Conservation (phyloP, 2,329 filamentous ascomycete species). For the Monosporascus sp. region DNA sequence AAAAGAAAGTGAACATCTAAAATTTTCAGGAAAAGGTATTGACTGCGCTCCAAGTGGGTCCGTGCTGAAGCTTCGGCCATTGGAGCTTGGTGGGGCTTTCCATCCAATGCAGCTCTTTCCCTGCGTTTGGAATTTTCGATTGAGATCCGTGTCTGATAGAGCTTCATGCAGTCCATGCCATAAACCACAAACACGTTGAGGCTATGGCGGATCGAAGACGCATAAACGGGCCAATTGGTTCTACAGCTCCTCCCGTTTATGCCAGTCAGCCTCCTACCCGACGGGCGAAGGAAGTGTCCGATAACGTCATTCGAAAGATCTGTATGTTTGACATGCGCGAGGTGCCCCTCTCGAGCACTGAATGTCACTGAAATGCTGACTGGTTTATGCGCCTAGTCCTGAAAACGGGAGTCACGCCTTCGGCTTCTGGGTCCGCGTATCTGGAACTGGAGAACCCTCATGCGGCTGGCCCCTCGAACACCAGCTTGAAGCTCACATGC, state of each 20-base stretch:
- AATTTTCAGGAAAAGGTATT: not conserved
- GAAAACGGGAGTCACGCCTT: conserved; percentile 86
- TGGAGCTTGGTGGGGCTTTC: not conserved
- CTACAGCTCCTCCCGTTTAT: conserved; percentile 70
- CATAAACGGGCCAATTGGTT: conserved; percentile 79
- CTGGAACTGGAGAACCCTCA: conserved; percentile 57
- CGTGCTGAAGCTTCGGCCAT: conserved; percentile 5
- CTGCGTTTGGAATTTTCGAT: not conserved
- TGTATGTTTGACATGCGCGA: conserved; percentile 52
- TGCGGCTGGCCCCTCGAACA: conserved; percentile 39
- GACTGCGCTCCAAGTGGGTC: not conserved
- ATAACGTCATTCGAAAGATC: conserved; percentile 75
- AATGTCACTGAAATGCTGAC: not conserved
- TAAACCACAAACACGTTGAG: not conserved
- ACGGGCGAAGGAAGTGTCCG: conserved; percentile 52
- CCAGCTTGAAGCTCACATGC: conserved; percentile 84
- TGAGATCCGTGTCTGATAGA: conserved; percentile 4
- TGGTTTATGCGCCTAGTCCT: conserved; percentile 53
- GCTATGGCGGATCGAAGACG: conserved; percentile 78
- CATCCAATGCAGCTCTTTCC: not conserved
- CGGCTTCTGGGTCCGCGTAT: conserved; percentile 89
- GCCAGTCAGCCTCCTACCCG: conserved; percentile 38
- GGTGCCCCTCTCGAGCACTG: not conserved
- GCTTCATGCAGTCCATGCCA: conserved; percentile 1
- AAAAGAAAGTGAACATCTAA: not conserved